These are phyloP conservation scores for Dioscorea zingiberensis DNA, from an alignment of 106 monocot genomes.

Conservation along the genomic window DNA sequence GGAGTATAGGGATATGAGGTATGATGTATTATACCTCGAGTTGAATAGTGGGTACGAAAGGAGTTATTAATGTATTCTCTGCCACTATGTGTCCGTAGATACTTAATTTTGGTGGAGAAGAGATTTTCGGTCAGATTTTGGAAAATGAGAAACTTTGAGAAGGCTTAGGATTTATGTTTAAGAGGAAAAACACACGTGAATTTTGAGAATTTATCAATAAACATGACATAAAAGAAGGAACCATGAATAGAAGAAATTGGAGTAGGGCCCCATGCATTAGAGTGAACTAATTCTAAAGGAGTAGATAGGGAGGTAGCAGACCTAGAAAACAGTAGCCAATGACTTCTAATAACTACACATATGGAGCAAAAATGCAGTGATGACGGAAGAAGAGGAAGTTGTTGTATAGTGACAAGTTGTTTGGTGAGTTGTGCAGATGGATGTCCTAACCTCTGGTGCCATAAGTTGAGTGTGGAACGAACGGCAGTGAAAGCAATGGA, in stretches of 20 bases:
- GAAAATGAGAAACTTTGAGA: background rate
- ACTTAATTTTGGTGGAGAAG: background rate
- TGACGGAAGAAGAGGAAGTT: too few species aligned
- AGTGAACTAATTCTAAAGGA: background rate
- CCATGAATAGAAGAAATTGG: background rate
- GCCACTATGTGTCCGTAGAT: background rate
- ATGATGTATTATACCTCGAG: background rate
- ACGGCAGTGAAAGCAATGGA: too few species aligned
- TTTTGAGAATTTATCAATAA: slow-evolving; percentile 10
- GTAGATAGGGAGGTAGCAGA: background rate
- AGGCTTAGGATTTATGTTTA: background rate
- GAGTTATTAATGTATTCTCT: background rate
- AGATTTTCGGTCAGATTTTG: slow-evolving; percentile 2
- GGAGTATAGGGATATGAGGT: background rate
- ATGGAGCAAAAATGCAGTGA: too few species aligned
- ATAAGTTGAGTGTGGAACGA: too few species aligned
- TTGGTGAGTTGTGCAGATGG: too few species aligned
- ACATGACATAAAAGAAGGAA: background rate
- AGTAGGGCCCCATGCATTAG: slow-evolving; percentile 9
- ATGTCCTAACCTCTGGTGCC: too few species aligned
- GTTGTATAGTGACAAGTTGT: too few species aligned
- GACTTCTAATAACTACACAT: too few species aligned
- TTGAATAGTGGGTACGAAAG: background rate
- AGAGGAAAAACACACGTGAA: slow-evolving; percentile 8
- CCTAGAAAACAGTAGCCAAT: too few species aligned